phyloP scores from a whole-genome alignment of 176 grass and related monocot genomes.

The Olyra latifolia region DNA sequence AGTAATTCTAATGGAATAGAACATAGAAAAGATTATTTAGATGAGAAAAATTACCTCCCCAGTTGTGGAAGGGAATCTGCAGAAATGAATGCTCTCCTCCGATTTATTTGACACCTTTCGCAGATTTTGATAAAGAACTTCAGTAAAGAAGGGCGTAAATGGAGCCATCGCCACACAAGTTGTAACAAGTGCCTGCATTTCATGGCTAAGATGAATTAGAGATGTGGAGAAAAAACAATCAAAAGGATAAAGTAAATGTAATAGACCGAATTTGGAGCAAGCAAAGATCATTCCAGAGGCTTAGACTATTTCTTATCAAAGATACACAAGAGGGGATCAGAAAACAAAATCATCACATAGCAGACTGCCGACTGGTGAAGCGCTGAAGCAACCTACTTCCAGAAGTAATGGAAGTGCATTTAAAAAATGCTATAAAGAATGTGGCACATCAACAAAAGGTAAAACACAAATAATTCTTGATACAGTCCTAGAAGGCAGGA shows the following conservation, averaged over 20 bases:
- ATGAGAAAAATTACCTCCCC: conserved; percentile 61
- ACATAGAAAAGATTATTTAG: background rate
- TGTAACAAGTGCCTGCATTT: conserved; percentile 82
- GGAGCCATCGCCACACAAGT: conserved; percentile 91
- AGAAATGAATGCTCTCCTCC: conserved; percentile 92
- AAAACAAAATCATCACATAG: conserved; percentile 14
- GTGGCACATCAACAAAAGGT: background rate
- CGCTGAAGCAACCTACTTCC: background rate
- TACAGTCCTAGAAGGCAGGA: background rate
- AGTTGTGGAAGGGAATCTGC: conserved; percentile 80
- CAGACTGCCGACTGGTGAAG: background rate
- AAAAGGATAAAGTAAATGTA: conserved; percentile 31
- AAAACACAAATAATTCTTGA: background rate
- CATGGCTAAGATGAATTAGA: conserved; percentile 23
- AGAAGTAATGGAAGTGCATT: background rate
- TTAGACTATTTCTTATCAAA: background rate
- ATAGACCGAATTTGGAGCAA: conserved; percentile 4
- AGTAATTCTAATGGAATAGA: conserved; percentile 14
- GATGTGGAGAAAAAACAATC: conserved; percentile 13
- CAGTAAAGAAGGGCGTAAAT: conserved; percentile 98
- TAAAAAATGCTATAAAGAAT: background rate
- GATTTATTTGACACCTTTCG: conserved; percentile 71
- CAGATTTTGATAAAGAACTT: conserved; percentile 97
- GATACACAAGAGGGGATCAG: background rate
- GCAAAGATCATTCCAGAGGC: conserved; percentile 19